These are phyloP conservation scores for Penicillium sumatraense DNA, from an alignment of 2,329 filamentous ascomycete genomes.

Conservation along the genomic window DNA sequence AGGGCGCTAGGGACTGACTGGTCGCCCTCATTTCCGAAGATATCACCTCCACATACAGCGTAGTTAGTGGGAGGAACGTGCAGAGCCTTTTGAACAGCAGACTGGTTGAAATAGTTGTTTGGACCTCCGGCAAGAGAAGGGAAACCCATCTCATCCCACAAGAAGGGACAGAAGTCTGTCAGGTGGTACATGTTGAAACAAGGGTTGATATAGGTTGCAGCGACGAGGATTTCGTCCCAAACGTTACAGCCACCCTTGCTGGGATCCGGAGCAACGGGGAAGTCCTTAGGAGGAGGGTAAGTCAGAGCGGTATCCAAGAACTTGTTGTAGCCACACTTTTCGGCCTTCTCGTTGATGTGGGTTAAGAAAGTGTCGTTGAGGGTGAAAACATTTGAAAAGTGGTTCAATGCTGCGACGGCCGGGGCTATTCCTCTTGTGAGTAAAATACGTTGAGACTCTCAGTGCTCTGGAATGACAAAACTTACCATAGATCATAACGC, in stretches of 20 bases:
- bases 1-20: slow-evolving; percentile 44
- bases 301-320: slow-evolving; percentile 55
- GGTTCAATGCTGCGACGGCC: slow-evolving; percentile 47
- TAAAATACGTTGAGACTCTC: too few species aligned
- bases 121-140: slow-evolving; percentile 69
- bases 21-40: slow-evolving; percentile 53
- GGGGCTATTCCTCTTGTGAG: slow-evolving; percentile 30
- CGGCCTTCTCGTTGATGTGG: slow-evolving; percentile 42
- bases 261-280: slow-evolving; percentile 55
- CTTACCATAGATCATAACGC: slow-evolving; percentile 54
- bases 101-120: slow-evolving; percentile 69
- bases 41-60: slow-evolving; percentile 45
- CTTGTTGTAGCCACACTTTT: slow-evolving; percentile 50
- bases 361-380: slow-evolving; percentile 48
- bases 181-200: slow-evolving; percentile 80
- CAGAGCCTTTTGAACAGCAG: slow-evolving; percentile 69
- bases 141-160: slow-evolving; percentile 70
- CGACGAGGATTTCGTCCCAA: slow-evolving; percentile 59
- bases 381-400: slow-evolving; percentile 45
- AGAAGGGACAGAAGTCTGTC: slow-evolving; percentile 70
- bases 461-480: too few species aligned
- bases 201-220: slow-evolving; percentile 65
- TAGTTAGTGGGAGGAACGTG: slow-evolving; percentile 58
- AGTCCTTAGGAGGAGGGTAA: slow-evolving; percentile 68
- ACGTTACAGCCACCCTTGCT: slow-evolving; percentile 58